Conservation (phyloP, 257 asterid species). For the Petrea volubilis region DNA sequence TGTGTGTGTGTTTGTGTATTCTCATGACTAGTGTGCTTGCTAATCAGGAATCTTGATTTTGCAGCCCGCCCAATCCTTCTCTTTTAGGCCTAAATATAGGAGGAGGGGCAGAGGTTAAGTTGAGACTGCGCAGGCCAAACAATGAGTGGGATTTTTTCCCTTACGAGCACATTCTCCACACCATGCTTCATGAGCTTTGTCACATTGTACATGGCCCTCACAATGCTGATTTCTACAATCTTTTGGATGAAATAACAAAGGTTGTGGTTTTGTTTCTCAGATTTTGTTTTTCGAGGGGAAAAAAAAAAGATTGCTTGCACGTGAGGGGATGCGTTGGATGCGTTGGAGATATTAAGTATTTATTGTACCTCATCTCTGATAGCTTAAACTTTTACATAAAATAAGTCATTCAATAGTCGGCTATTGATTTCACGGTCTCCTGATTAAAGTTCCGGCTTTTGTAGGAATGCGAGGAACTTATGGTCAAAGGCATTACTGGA, state of each 20-base stretch:
- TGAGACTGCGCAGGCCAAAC: slow-evolving; percentile 78
- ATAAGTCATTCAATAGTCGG: not conserved
- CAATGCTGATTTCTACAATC: slow-evolving; percentile 80
- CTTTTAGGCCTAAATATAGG: slow-evolving; percentile 74
- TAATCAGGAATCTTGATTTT: slow-evolving; percentile 21
- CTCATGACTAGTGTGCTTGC: slow-evolving; percentile 6
- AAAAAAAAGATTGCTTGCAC: too few species aligned
- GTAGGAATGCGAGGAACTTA: slow-evolving; percentile 81
- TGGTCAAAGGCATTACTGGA: slow-evolving; percentile 74
- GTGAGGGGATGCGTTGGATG: too few species aligned
- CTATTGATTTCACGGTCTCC: not conserved
- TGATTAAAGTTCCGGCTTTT: not conserved
- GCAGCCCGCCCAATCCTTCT: slow-evolving; percentile 71
- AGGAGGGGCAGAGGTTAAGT: slow-evolving; percentile 77
- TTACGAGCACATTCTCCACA: slow-evolving; percentile 62
- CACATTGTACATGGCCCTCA: slow-evolving; percentile 82
- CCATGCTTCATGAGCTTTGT: slow-evolving; percentile 96
- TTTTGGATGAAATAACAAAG: slow-evolving; percentile 79
- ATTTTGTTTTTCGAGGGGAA: not conserved
- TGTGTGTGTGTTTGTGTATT: too few species aligned
- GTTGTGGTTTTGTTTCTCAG: slow-evolving; percentile 28
- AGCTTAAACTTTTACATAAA: too few species aligned
- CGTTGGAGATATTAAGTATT: not conserved
- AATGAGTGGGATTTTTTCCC: slow-evolving; percentile 79
- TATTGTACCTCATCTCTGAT: not conserved